Evolutionary conservation across 352 stramenopile species (phyloP).

Genomic region (Pythium diclinum): DNA sequence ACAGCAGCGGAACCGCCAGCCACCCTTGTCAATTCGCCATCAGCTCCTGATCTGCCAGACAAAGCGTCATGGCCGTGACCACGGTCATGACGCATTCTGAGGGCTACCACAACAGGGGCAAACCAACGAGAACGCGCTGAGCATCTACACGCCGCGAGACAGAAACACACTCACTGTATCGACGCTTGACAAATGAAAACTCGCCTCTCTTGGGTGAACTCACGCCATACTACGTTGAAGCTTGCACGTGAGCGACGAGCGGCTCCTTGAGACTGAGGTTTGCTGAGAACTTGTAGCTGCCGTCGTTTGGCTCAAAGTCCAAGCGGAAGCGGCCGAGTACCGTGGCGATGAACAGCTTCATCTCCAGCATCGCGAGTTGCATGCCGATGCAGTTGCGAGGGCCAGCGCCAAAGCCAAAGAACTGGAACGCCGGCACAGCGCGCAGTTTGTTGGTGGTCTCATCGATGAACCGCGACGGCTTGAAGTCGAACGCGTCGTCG

Average conservation of each 20-base stretch:
- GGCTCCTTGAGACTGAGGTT: constrained; percentile 12
- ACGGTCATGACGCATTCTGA: no score
- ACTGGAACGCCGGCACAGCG: constrained; percentile 33
- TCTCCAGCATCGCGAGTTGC: constrained; percentile 43
- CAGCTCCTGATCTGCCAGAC: no score
- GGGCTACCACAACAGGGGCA: no score
- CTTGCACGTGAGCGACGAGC: constrained; percentile 5
- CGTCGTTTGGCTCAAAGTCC: constrained; percentile 20
- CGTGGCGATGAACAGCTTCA: constrained; percentile 34
- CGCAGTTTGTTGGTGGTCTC: constrained; percentile 7
- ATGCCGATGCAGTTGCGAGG: constrained; percentile 41
- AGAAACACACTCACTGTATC: no score
- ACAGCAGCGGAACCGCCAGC: no score
- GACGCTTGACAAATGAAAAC: no score
- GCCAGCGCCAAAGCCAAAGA: constrained; percentile 37
- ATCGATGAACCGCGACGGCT: constrained; percentile 33
- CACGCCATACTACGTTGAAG: no score
- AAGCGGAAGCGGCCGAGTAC: constrained; percentile 36
- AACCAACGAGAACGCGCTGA: no score
- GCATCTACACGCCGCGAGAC: no score
- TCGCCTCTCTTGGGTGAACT: no score
- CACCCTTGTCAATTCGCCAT: no score
- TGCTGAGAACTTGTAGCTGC: constrained; percentile 16
- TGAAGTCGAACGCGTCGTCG: constrained; percentile 30
- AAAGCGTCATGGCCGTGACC: no score